phyloP scores from a whole-genome alignment of 2,329 filamentous ascomycete genomes.

The Amauroascus niger region DNA sequence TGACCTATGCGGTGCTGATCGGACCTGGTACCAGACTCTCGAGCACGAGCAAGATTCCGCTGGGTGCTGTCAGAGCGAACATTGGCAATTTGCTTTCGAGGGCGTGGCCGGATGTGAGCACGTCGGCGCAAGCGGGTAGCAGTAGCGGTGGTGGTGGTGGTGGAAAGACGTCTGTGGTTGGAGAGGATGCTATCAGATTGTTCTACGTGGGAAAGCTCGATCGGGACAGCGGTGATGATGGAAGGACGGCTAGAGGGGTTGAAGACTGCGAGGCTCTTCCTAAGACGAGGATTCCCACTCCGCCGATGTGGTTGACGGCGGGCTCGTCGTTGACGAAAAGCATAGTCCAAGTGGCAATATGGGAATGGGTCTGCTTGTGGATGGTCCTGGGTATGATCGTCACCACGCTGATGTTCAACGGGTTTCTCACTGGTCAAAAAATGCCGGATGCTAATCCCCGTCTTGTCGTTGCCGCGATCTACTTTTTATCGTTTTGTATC shows the following conservation, averaged over 20 bases:
- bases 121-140: background rate
- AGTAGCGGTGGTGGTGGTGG: background rate
- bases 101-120: constrained; percentile 9
- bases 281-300: constrained; percentile 1
- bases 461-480: constrained; percentile 9
- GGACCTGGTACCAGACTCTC: constrained; percentile 9
- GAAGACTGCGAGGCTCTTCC: constrained; percentile 9
- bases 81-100: constrained; percentile 2
- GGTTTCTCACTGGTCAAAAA: constrained; percentile 2
- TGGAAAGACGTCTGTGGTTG: background rate
- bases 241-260: constrained; percentile 7
- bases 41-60: constrained; percentile 10
- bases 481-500: constrained; percentile 1
- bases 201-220: constrained; percentile 10
- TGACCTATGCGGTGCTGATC: constrained; percentile 11
- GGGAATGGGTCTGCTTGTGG: constrained; percentile 13
- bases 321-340: constrained; percentile 13
- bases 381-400: constrained; percentile 11
- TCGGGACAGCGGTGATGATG: background rate
- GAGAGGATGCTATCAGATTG: constrained; percentile 6
- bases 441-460: constrained; percentile 9
- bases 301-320: constrained; percentile 10
- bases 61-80: constrained; percentile 3
- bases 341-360: constrained; percentile 10
- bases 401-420: constrained; percentile 10